These are phyloP conservation scores for Solanum raphanifolium DNA, from an alignment of 257 asterid genomes.

Conservation along the genomic window DNA sequence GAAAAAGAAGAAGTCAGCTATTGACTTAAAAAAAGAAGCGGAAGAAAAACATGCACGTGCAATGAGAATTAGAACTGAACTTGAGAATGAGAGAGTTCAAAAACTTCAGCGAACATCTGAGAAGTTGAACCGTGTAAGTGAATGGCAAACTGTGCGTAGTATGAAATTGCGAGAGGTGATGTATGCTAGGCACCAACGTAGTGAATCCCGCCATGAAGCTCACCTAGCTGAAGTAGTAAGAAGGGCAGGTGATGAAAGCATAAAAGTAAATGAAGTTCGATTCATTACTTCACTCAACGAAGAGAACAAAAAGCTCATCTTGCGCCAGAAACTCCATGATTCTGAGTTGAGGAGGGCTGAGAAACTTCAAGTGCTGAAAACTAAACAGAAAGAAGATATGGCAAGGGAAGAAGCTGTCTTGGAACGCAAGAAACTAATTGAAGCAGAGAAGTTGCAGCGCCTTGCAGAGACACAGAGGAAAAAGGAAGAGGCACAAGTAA, in stretches of 20 bases:
- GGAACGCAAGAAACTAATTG: conserved; percentile 87
- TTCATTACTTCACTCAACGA: conserved; percentile 94
- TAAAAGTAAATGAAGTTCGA: conserved; percentile 96
- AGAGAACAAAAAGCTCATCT: conserved; percentile 84
- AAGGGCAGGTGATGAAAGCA: conserved; percentile 96
- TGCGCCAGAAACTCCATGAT: conserved; percentile 87
- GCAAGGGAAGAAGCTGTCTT: conserved; percentile 99
- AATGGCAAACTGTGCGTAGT: conserved; percentile 91
- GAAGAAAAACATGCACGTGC: conserved; percentile 99
- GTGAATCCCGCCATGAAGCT: conserved; percentile 97
- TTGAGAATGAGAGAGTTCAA: conserved; percentile 92
- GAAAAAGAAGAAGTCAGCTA: conserved; percentile 75
- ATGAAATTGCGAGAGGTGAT: conserved; percentile 78
- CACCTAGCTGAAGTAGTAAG: conserved; percentile 89
- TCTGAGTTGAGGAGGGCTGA: conserved; percentile 93
- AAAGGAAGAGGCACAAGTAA: conserved; percentile 94
- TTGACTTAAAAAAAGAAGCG: conserved; percentile 89
- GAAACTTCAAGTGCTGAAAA: conserved; percentile 80
- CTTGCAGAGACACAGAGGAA: conserved; percentile 87
- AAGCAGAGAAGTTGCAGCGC: conserved; percentile 95
- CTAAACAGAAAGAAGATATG: conserved; percentile 87
- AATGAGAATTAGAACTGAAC: conserved; percentile 86
- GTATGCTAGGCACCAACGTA: conserved; percentile 83
- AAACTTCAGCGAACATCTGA: conserved; percentile 91
- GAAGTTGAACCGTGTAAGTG: conserved; percentile 85